Evolutionary conservation across 2,329 filamentous ascomycete species (phyloP).

Genomic region (Geosmithia flava): DNA sequence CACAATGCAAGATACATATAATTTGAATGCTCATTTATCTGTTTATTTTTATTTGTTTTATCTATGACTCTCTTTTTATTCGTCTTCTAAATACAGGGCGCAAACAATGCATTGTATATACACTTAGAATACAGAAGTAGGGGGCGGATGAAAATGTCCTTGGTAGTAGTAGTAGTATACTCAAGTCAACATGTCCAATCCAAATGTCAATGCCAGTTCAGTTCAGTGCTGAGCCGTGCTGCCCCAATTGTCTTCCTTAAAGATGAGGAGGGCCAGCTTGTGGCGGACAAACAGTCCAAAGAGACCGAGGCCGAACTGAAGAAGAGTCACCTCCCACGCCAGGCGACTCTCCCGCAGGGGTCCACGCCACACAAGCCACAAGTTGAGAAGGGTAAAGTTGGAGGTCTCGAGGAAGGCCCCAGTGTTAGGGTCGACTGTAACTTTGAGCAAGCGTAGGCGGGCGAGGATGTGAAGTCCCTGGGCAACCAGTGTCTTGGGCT

Average conservation of each 20-base stretch:
- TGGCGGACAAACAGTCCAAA: conserved; percentile 78
- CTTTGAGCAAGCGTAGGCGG: conserved; percentile 52
- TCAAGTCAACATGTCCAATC: no score
- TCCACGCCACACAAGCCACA: conserved; percentile 93
- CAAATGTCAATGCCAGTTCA: no score
- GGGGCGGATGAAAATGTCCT: no score
- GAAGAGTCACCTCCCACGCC: conserved; percentile 63
- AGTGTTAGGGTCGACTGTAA: conserved; percentile 53
- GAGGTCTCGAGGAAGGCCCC: conserved; percentile 67
- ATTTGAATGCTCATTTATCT: no score
- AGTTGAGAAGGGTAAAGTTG: conserved; percentile 87
- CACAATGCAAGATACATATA: no score
- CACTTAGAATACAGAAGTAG: no score
- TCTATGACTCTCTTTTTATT: no score
- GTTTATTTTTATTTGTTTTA: no score
- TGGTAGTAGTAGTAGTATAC: no score
- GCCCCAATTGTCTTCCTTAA: conserved; percentile 74
- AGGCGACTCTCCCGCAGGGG: conserved; percentile 80
- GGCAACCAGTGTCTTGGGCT: conserved; percentile 54
- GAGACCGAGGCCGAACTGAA: conserved; percentile 69
- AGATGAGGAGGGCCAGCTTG: conserved; percentile 73
- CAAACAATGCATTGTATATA: no score
- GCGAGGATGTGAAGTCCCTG: conserved; percentile 56
- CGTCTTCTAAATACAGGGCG: no score
- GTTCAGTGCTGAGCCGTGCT: conserved; percentile 9